Evolutionary conservation across 2,329 filamentous ascomycete species (phyloP).

Genomic region (Aureobasidium uvarum): DNA sequence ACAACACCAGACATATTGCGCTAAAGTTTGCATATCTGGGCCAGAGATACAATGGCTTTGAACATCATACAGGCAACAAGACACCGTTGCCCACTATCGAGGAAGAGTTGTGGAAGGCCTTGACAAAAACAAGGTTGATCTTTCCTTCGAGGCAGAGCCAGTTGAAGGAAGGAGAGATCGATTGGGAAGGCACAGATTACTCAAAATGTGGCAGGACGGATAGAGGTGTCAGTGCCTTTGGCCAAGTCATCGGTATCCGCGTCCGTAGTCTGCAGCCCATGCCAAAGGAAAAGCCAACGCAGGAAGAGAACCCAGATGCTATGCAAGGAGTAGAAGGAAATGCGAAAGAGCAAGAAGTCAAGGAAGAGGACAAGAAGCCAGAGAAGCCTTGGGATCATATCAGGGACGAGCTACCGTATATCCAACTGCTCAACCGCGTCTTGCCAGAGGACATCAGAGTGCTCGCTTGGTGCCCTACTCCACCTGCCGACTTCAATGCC

Average conservation of each 20-base stretch:
- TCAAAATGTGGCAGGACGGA: constrained; percentile 95
- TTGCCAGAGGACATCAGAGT: constrained; percentile 87
- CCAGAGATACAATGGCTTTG: constrained; percentile 87
- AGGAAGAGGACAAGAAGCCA: constrained; percentile 18
- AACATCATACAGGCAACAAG: constrained; percentile 71
- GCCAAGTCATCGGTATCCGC: constrained; percentile 82
- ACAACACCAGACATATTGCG: constrained; percentile 80
- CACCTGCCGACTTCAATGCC: constrained; percentile 77
- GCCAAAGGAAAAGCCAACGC: constrained; percentile 27
- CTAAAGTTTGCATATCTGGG: constrained; percentile 94
- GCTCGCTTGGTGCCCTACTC: constrained; percentile 87
- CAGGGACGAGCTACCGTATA: constrained; percentile 79
- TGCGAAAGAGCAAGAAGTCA: constrained; percentile 20
- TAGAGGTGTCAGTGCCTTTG: constrained; percentile 90
- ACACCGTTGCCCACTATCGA: constrained; percentile 79
- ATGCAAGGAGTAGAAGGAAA: constrained; percentile 28
- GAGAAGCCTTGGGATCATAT: constrained; percentile 60
- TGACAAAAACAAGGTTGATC: constrained; percentile 79
- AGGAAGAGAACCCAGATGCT: constrained; percentile 26
- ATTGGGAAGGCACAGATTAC: constrained; percentile 84
- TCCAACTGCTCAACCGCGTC: constrained; percentile 77
- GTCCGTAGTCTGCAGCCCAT: constrained; percentile 74
- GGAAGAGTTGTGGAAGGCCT: constrained; percentile 88
- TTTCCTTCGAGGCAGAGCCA: constrained; percentile 55
- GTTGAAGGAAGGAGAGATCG: constrained; percentile 53